phyloP scores from a whole-genome alignment of 768 basidiomycete species.

The Suillus alpinus region DNA sequence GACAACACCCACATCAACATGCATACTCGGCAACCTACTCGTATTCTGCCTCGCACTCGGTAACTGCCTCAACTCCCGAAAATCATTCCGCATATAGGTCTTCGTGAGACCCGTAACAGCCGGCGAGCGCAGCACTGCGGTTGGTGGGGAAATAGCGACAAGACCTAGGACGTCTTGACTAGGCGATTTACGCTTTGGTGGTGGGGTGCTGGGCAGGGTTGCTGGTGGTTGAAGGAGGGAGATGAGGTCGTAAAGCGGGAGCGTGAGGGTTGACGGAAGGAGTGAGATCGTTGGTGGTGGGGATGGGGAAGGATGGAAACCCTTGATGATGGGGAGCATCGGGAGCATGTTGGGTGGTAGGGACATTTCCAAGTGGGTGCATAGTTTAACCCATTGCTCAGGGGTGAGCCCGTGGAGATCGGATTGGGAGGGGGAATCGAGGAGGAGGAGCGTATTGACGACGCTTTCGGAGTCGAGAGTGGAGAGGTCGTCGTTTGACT shows the following conservation, averaged over 20 bases:
- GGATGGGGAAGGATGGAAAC: conserved; percentile 18
- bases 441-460: conserved; percentile 54
- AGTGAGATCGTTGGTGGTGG: conserved; percentile 25
- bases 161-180: conserved; percentile 59
- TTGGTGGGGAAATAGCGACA: conserved; percentile 66
- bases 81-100: conserved; percentile 79
- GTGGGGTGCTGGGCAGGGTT: conserved; percentile 51
- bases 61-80: conserved; percentile 67
- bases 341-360: background rate
- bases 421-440: conserved; percentile 46
- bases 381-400: conserved; percentile 46
- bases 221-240: conserved; percentile 42
- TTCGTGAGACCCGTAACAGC: conserved; percentile 79
- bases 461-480: conserved; percentile 37
- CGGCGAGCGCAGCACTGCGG: conserved; percentile 66
- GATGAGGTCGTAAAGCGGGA: conserved; percentile 49
- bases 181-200: conserved; percentile 37
- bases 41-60: conserved; percentile 77
- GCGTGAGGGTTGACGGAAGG: conserved; percentile 37
- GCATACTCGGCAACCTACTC: conserved; percentile 82
- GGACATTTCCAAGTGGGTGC: conserved; percentile 9
- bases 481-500: conserved; percentile 20
- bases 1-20: conserved; percentile 60
- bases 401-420: conserved; percentile 48
- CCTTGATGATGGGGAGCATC: conserved; percentile 2